Evolutionary conservation across 805 yeast species (phyloP), one percentile per base, ranked within the genome.

Genomic region (Komagataella phaffii): DNA sequence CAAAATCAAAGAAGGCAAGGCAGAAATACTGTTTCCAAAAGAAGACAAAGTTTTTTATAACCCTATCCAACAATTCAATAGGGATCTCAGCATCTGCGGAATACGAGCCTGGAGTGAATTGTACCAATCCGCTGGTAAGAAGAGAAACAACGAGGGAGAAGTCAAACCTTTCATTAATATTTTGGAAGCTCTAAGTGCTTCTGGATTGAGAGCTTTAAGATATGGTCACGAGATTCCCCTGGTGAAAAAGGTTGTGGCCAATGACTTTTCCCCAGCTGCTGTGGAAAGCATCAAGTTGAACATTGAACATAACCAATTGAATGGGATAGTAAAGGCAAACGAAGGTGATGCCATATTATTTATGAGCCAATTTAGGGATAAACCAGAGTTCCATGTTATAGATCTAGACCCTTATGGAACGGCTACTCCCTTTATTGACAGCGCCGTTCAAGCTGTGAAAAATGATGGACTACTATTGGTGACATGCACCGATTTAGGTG

Each of bases 401-500:
- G 99, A 93, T 67, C 74, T 93, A 50, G 99, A 93, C 66, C 99
- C 99, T 0, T 93, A 93, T 63, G 99, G 99, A 30, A 85, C 97
- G 0, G 99, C 96, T 0, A 80, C 96, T 0, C 99, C 99, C 6
- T 93, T 93, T 63, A 74, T 93, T 24, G 99, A 93, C 64, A 80
- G 93, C 36, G 97, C 98, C 0, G 72, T 93, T 36, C 95, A 88
- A 60, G 71, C 83, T 36, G 77, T 90, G n/a, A 77, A 76, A 49
- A 89, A 90, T 57, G 90, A 83, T 52, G 99, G 98, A 1, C 61
- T 93, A 46, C 67, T 93, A 57, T 70, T 93, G 50, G 91, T 93
- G 3, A 93, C 99, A 0, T 93, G 99, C 65, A 93, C 99, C 0
- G 99, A 93, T 68, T 75, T 95, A 14, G 96, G 96, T 0, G 96